Evolutionary conservation across 2,329 filamentous ascomycete genomes (phyloP).

Genomic region (Aspergillus candidus): DNA sequence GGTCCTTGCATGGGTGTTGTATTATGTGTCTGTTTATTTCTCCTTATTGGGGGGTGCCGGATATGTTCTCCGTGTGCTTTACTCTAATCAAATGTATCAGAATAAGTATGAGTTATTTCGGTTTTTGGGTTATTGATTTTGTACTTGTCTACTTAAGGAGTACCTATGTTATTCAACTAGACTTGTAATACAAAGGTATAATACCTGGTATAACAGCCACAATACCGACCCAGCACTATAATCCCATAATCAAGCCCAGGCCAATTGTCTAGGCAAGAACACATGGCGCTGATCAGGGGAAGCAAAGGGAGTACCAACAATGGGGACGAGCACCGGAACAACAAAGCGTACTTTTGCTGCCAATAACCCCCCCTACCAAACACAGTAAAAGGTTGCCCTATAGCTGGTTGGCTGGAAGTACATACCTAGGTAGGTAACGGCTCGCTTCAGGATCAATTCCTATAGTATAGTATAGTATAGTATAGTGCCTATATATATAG

Average conservation of each 20-base stretch:
- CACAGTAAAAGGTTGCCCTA: slow-evolving; percentile 4
- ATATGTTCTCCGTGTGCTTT: too few species aligned
- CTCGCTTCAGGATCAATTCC: not conserved
- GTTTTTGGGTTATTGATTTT: not conserved
- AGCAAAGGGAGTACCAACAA: slow-evolving; percentile 3
- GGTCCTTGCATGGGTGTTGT: too few species aligned
- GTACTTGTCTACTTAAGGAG: not conserved
- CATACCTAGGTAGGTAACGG: too few species aligned
- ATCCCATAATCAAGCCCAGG: not conserved
- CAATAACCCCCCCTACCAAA: not conserved
- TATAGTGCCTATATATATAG: too few species aligned
- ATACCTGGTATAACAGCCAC: not conserved
- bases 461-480: not conserved
- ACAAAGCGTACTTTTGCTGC: slow-evolving; percentile 8
- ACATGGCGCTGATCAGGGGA: slow-evolving; percentile 12
- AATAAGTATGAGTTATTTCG: not conserved
- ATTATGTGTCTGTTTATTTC: too few species aligned
- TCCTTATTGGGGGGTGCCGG: too few species aligned
- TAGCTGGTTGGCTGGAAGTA: slow-evolving; percentile 1
- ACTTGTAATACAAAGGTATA: too few species aligned
- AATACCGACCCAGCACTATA: not conserved
- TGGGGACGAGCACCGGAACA: not conserved
- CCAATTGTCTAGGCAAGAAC: not conserved
- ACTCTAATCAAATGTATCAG: not conserved
- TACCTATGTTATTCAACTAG: not conserved